phyloP scores from a whole-genome alignment of 768 basidiomycete species.

The Megacollybia marginata region DNA sequence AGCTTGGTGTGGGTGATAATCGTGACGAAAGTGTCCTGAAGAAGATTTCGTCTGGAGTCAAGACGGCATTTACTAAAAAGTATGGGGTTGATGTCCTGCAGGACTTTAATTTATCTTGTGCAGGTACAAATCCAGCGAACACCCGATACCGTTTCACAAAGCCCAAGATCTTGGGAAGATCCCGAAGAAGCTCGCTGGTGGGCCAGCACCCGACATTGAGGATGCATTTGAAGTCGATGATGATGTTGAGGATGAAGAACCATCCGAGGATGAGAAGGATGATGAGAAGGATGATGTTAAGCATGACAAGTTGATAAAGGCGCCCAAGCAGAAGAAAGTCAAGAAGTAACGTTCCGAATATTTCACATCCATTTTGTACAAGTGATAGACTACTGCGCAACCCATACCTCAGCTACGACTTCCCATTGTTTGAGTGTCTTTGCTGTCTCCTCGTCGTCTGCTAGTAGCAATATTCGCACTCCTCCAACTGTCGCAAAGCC shows the following conservation, averaged over 20 bases:
- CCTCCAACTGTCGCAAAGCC: conserved; percentile 68
- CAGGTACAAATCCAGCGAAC: conserved; percentile 85
- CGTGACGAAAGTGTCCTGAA: conserved; percentile 72
- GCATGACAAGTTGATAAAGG: conserved; percentile 29
- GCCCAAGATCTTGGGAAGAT: conserved; percentile 71
- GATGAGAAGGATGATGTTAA: conserved; percentile 22
- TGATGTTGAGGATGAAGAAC: conserved; percentile 35
- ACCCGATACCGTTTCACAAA: conserved; percentile 95
- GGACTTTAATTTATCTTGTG: not conserved
- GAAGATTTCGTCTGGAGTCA: conserved; percentile 75
- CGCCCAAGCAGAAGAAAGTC: conserved; percentile 33
- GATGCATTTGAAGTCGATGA: conserved; percentile 80
- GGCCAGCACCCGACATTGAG: conserved; percentile 82
- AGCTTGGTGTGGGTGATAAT: conserved; percentile 81
- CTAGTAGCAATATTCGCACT: conserved; percentile 58
- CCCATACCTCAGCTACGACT: conserved; percentile 66
- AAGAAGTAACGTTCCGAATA: not conserved
- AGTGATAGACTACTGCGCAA: conserved; percentile 21
- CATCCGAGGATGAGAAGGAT: conserved; percentile 41
- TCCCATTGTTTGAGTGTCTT: conserved; percentile 62
- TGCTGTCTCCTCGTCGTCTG: conserved; percentile 39
- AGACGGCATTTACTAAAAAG: conserved; percentile 82
- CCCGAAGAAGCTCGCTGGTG: conserved; percentile 73
- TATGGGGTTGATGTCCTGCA: conserved; percentile 25
- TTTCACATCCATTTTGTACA: too few species aligned